Conservation (phyloP, 352 stramenopile species). For the Pythium sp. region DNA sequence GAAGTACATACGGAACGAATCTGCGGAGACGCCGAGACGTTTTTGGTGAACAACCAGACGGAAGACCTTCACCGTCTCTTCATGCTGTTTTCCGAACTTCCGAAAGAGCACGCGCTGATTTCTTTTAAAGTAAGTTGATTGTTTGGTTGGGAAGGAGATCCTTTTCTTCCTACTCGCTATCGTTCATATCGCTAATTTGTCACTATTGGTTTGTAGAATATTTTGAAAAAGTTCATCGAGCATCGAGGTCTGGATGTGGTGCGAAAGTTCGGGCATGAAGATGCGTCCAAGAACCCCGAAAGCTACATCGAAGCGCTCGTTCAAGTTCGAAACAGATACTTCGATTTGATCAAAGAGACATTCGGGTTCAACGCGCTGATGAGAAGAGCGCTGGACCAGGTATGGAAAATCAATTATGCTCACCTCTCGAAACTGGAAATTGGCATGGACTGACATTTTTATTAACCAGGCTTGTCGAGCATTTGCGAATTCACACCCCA, state of each 20-base stretch:
- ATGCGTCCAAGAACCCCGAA: conserved; percentile 77
- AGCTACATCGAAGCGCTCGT: conserved; percentile 85
- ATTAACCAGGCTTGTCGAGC: conserved; percentile 62
- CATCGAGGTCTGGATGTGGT: conserved; percentile 74
- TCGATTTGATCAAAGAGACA: conserved; percentile 80
- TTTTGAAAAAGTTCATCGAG: conserved; percentile 86
- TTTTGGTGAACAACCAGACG: conserved; percentile 77
- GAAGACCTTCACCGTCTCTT: conserved; percentile 78
- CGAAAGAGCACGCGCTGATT: conserved; percentile 75
- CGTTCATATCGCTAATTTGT: neutral
- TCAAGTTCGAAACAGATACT: conserved; percentile 81
- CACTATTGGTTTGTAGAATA: conserved; percentile 48
- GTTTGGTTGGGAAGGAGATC: neutral
- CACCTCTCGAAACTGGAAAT: neutral
- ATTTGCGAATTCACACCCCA: conserved; percentile 82
- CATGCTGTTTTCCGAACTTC: conserved; percentile 77
- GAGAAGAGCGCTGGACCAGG: conserved; percentile 79
- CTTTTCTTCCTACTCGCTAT: neutral
- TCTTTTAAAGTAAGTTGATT: conserved; percentile 62
- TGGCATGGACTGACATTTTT: neutral
- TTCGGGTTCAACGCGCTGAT: conserved; percentile 83
- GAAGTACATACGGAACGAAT: conserved; percentile 80
- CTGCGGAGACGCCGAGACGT: conserved; percentile 73
- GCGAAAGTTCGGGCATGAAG: conserved; percentile 74
- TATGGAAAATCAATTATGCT: conserved; percentile 10